Percentiles rank a stretch among this genome's conserved stretches.
phyloP scores from a whole-genome alignment of 1,139 yeast species.

The Pichia sp. region DNA sequence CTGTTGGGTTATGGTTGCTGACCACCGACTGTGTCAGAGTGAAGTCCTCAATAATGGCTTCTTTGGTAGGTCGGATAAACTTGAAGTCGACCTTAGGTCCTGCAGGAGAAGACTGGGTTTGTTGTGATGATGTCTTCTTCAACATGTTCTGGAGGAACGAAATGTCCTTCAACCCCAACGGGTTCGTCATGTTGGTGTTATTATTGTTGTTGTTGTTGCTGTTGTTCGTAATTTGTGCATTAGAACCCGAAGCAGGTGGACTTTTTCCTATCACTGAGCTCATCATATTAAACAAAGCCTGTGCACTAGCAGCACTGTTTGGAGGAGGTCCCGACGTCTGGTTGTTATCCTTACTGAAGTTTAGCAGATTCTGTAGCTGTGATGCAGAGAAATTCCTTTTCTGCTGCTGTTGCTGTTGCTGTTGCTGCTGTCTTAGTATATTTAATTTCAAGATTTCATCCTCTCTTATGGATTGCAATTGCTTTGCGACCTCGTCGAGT shows the following conservation, averaged over 20 bases:
- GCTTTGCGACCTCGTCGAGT: conserved; percentile 33
- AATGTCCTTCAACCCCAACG: conserved; percentile 25
- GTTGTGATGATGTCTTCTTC: conserved; percentile 16
- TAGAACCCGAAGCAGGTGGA: background rate
- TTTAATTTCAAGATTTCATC: conserved; percentile 30
- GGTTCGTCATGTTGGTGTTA: conserved; percentile 9
- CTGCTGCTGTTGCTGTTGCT: conserved; percentile 20
- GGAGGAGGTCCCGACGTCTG: background rate
- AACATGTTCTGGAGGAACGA: conserved; percentile 25
- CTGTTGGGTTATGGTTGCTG: conserved; percentile 34
- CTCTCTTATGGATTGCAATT: conserved; percentile 29
- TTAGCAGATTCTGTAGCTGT: conserved; percentile 24
- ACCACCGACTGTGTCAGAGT: conserved; percentile 37
- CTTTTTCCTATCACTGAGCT: conserved; percentile 14
- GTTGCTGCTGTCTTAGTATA: conserved; percentile 23
- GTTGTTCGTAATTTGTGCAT: background rate
- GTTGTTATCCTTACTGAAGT: conserved; percentile 9
- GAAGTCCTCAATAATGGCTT: conserved; percentile 22
- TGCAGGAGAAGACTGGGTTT: background rate
- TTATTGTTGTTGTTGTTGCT: background rate
- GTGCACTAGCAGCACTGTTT: conserved; percentile 18
- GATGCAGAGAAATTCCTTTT: conserved; percentile 19
- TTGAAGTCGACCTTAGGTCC: conserved; percentile 16
- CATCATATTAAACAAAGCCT: conserved; percentile 21
- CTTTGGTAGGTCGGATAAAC: conserved; percentile 21